These are phyloP conservation scores for Plantago elongata DNA, from an alignment of 257 asterid species.

Conservation along the genomic window DNA sequence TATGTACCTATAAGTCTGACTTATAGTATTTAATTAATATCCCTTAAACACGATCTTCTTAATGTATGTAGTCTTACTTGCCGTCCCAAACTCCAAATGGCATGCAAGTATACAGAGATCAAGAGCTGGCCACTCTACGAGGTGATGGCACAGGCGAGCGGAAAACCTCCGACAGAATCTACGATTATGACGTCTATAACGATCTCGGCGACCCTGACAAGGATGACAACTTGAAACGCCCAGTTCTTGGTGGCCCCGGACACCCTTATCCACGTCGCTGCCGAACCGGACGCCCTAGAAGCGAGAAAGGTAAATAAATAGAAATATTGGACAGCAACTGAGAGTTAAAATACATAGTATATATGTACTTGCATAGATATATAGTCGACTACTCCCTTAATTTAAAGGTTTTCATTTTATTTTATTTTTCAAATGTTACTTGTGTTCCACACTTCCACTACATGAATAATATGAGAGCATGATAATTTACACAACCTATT, in stretches of 20 bases:
- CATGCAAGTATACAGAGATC: conserved; percentile 30
- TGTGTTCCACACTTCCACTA: no score
- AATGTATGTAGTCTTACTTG: conserved; percentile 47
- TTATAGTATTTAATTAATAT: no score
- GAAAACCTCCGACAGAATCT: conserved; percentile 42
- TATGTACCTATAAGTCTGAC: no score
- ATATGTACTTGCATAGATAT: no score
- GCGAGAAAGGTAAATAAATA: conserved; percentile 36
- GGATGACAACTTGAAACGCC: conserved; percentile 1
- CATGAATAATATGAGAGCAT: no score
- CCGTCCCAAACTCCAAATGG: conserved; percentile 72
- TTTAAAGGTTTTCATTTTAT: no score
- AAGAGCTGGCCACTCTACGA: conserved; percentile 40
- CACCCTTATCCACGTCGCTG: conserved; percentile 72
- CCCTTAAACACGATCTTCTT: no score
- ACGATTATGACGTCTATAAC: conserved; percentile 77
- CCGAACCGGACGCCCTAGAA: conserved; percentile 59
- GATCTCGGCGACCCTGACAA: conserved; percentile 58
- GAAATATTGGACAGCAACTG: not conserved
- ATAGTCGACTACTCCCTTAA: no score
- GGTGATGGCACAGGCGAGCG: conserved; percentile 66
- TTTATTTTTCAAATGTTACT: no score
- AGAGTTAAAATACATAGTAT: not conserved
- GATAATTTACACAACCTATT: no score
- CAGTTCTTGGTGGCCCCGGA: conserved; percentile 58